A percentile compares a stretch with the other conserved stretches of the same genome.
Evolutionary conservation across 1,284 basidiomycete genomes (phyloP).

Genomic region (Taiwanofungus camphoratus): DNA sequence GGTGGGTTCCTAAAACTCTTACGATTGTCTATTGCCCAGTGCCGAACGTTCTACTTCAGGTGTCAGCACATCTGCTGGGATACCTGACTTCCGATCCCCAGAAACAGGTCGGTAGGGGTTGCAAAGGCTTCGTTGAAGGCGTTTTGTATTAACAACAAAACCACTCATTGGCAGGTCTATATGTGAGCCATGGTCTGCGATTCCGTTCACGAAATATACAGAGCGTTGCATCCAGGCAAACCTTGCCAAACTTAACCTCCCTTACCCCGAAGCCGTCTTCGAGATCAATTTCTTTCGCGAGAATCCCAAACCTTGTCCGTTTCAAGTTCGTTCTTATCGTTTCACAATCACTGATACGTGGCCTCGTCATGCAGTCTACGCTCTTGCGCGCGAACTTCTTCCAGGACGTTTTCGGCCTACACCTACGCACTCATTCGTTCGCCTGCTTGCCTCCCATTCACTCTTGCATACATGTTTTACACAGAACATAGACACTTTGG

Average conservation of each 20-base stretch:
- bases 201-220: too few species aligned
- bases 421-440: conserved; percentile 85
- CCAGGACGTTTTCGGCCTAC: conserved; percentile 87
- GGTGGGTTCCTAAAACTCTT: conserved; percentile 34
- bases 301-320: conserved; percentile 70
- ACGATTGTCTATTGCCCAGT: not conserved
- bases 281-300: conserved; percentile 69
- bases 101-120: conserved; percentile 49
- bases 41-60: conserved; percentile 34
- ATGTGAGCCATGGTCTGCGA: conserved; percentile 32
- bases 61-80: conserved; percentile 74
- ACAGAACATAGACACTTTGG: conserved; percentile 92
- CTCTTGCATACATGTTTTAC: conserved; percentile 78
- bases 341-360: conserved; percentile 1
- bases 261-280: conserved; percentile 79
- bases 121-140: not conserved
- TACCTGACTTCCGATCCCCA: conserved; percentile 77
- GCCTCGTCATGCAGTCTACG: conserved; percentile 57
- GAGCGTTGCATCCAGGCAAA: conserved; percentile 65
- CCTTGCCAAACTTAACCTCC: conserved; percentile 64
- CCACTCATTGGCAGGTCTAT: conserved; percentile 46
- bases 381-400: conserved; percentile 86
- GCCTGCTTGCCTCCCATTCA: conserved; percentile 60
- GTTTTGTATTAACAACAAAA: too few species aligned
- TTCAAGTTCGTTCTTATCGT: not conserved